These are phyloP conservation scores for Pythium coloratum DNA, from an alignment of 352 stramenopile species.

Conservation along the genomic window DNA sequence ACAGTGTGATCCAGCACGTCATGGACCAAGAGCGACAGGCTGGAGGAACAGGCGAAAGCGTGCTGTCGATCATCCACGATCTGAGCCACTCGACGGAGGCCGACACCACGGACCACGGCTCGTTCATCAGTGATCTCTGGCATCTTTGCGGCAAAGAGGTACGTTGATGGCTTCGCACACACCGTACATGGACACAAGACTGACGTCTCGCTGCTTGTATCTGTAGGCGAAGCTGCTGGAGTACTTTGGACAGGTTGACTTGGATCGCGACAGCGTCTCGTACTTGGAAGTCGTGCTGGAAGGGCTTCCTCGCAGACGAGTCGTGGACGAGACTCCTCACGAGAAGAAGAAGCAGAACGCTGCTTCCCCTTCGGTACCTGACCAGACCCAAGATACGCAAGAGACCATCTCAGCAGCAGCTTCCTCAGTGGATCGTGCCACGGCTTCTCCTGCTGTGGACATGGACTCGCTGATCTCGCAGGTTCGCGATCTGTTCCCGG, in stretches of 20 bases:
- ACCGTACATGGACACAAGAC: background rate
- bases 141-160: slow-evolving; percentile 59
- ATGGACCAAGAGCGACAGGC: slow-evolving; percentile 35
- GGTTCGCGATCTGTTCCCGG: slow-evolving; percentile 42
- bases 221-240: slow-evolving; percentile 45
- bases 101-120: slow-evolving; percentile 54
- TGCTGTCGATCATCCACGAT: slow-evolving; percentile 62
- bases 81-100: slow-evolving; percentile 58
- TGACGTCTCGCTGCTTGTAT: background rate
- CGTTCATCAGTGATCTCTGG: slow-evolving; percentile 75
- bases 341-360: background rate
- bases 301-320: slow-evolving; percentile 47
- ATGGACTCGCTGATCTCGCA: slow-evolving; percentile 24
- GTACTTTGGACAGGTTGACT: slow-evolving; percentile 51
- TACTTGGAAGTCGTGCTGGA: slow-evolving; percentile 79
- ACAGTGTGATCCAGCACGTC: slow-evolving; percentile 33
- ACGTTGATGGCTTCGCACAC: background rate
- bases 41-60: slow-evolving; percentile 33
- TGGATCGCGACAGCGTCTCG: slow-evolving; percentile 60
- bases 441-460: background rate
- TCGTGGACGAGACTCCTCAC: slow-evolving; percentile 12
- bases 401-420: background rate
- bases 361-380: no score
- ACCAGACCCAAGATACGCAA: background rate
- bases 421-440: background rate